Percentiles rank a stretch among this genome's conserved stretches.
Evolutionary conservation across 2,329 filamentous ascomycete genomes (phyloP).

Genomic region (Sclerotinia glacialis): DNA sequence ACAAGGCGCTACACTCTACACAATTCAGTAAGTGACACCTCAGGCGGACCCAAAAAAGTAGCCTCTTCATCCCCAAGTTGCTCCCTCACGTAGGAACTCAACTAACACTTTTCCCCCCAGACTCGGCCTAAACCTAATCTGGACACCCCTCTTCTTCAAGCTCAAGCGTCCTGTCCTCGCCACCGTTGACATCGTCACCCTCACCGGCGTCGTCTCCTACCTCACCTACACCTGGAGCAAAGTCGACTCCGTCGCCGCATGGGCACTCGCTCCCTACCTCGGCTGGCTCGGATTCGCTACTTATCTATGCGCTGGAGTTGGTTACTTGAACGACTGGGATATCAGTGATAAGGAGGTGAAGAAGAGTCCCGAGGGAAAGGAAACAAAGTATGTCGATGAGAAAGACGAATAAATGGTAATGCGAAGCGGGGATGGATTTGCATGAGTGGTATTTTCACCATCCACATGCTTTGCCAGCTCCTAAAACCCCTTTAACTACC

Average conservation of each 20-base stretch:
- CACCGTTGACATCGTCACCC: conserved; percentile 68
- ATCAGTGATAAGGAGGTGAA: conserved; percentile 43
- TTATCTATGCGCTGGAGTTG: conserved; percentile 71
- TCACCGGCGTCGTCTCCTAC: conserved; percentile 70
- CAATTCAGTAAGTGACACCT: conserved; percentile 54
- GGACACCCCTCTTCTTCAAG: conserved; percentile 94
- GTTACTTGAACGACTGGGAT: conserved; percentile 67
- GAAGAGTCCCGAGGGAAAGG: conserved; percentile 31
- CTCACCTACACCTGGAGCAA: conserved; percentile 73
- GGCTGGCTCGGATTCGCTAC: conserved; percentile 85
- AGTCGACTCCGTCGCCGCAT: conserved; percentile 70
- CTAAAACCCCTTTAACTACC: background rate
- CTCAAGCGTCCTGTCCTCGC: conserved; percentile 70
- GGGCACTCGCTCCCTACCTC: conserved; percentile 75
- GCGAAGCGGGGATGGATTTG: background rate
- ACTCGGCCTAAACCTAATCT: conserved; percentile 78
- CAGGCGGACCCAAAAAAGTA: background rate
- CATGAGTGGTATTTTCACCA: background rate
- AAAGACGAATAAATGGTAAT: conserved; percentile 26
- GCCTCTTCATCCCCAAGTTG: accelerated
- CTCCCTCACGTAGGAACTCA: background rate
- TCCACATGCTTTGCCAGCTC: background rate
- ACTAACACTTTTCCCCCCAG: background rate
- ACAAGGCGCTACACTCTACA: conserved; percentile 76
- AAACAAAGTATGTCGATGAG: conserved; percentile 39